A percentile compares a stretch with the other conserved stretches of the same genome.
Conservation (phyloP, 2,329 filamentous ascomycete genomes). For the Neopestalotiopsis sp. region DNA sequence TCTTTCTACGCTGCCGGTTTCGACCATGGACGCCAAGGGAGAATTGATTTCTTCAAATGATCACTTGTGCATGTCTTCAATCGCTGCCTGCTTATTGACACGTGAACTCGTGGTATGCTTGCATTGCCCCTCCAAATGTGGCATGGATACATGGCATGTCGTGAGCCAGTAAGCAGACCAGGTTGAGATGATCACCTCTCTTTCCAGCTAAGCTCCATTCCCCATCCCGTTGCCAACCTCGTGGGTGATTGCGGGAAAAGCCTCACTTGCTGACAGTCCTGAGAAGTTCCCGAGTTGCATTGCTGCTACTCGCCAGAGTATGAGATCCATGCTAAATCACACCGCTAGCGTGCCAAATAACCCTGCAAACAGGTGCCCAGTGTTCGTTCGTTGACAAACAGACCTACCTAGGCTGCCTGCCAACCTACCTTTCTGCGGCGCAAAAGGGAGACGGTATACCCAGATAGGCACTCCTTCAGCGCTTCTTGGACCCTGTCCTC, state of each 20-base stretch:
- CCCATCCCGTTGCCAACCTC: neutral
- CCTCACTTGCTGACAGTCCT: neutral
- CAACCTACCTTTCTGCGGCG: neutral
- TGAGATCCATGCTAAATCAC: conserved; percentile 1
- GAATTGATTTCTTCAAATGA: neutral
- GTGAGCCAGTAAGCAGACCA: neutral
- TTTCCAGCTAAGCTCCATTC: neutral
- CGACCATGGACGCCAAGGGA: neutral
- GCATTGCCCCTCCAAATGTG: neutral
- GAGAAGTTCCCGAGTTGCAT: neutral
- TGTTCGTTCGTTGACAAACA: neutral
- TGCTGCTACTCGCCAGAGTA: neutral
- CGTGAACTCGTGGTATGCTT: conserved; percentile 2
- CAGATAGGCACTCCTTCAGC: neutral
- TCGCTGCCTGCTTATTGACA: neutral
- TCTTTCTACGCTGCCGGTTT: no score
- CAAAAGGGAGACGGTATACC: neutral
- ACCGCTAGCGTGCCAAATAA: neutral
- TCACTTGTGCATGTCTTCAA: neutral
- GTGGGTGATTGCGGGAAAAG: conserved; percentile 1
- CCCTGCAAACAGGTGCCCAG: neutral
- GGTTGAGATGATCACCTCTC: neutral
- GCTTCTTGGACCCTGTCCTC: neutral
- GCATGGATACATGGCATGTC: neutral
- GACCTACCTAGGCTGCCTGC: no score